Base-by-base conservation (phyloP, 2,329 filamentous ascomycete species). In the Fusarium keratoplasticum region DNA sequence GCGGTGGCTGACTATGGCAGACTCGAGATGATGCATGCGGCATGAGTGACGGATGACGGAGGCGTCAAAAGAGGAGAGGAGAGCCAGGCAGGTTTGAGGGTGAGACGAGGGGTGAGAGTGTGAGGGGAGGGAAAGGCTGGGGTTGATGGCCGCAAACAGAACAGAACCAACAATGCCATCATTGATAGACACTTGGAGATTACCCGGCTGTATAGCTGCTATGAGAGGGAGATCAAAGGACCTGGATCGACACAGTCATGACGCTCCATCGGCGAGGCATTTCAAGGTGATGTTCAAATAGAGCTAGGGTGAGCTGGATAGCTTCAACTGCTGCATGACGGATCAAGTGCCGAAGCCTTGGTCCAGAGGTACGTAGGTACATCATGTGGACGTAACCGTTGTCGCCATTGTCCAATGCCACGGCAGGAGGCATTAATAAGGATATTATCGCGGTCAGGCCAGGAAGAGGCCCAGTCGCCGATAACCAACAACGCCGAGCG, bases 221-320 rank as follows among this genome's bases (percentile, higher is more conserved):
- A 29, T 38, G 35, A 44, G 70, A 74, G 50, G 29, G 70, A 74
- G 54, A 73, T 73, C 71, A 74, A 73, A 73, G 71, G 71, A 68
- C 71, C 66, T 54, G 20, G 71, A 73, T 74, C 71, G 63, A 64
- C 71, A 47, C 13, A 42, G 47, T 38, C 47, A 54, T 67, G 60
- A 62, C 62, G 67, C 63, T 74, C 59, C 44, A 38, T 71, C 47
- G 44, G 62, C 71, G 71, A 73, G 71, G 71, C 55, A 73, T 73
- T 73, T 74, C 67, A 50, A 59, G 35, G 47, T 38, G 47, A 64
- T 73, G 52, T 59, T 67, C 44, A 71, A 33, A 55, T 61, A 58
- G 61, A 60, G 36, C 70, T 54, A 38, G 67, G 70, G 50, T 68
- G 9, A 31, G 35, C 22, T 61, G 29, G 70, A 74, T 54, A 54